These are phyloP conservation scores for Cardamine occulta DNA, from an alignment of 345 rosid species.

Conservation along the genomic window DNA sequence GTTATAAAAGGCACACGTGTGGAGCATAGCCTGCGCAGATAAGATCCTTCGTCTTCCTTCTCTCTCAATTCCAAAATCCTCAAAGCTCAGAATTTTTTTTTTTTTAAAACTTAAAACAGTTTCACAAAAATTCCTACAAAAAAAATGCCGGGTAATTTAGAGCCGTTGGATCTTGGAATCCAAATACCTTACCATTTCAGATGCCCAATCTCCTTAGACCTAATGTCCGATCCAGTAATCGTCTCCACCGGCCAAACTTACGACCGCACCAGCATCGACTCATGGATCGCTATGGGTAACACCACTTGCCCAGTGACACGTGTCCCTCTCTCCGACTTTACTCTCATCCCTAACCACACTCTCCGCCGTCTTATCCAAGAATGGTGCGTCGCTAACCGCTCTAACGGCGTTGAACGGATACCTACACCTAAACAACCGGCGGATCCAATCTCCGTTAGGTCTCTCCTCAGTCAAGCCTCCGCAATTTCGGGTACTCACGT, in stretches of 20 bases:
- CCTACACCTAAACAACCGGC: slow-evolving; percentile 99
- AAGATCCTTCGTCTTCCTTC: slow-evolving; percentile 43
- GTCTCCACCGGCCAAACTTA: slow-evolving; percentile 93
- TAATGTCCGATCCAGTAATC: slow-evolving; percentile 97
- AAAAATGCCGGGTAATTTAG: slow-evolving; percentile 66
- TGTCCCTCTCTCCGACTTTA: slow-evolving; percentile 70
- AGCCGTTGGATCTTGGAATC: slow-evolving; percentile 74
- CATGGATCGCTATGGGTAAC: slow-evolving; percentile 95
- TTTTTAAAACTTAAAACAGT: neutral
- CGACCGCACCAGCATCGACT: slow-evolving; percentile 94
- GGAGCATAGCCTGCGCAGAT: slow-evolving; percentile 54
- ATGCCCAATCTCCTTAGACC: slow-evolving; percentile 94
- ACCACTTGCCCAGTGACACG: slow-evolving; percentile 95
- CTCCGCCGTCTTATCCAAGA: slow-evolving; percentile 97
- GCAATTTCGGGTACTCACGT: slow-evolving; percentile 47
- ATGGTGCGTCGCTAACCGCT: slow-evolving; percentile 93
- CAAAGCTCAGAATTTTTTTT: neutral
- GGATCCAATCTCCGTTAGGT: slow-evolving; percentile 68
- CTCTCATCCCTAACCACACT: slow-evolving; percentile 94
- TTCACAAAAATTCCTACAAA: neutral
- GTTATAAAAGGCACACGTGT: slow-evolving; percentile 76
- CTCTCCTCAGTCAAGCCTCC: slow-evolving; percentile 65
- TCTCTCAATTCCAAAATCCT: slow-evolving; percentile 26
- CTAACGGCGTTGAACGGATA: slow-evolving; percentile 78
- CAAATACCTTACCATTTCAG: slow-evolving; percentile 94